phyloP scores from a whole-genome alignment of 371 early-diverging fungal species.

The Actinomortierella wolfii region DNA sequence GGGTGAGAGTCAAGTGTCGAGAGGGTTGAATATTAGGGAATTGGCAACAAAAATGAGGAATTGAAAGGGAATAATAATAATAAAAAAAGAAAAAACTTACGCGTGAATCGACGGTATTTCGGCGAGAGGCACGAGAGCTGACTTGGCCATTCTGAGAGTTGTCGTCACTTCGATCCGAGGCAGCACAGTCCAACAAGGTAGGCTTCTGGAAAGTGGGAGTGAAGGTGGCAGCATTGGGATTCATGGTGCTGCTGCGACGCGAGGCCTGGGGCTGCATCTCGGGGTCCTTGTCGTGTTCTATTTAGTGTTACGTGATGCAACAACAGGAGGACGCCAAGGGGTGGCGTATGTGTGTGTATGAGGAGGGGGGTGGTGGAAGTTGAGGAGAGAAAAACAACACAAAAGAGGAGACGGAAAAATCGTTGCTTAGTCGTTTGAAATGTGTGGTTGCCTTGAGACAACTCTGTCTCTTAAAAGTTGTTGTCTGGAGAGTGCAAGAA shows the following conservation, averaged over 20 bases:
- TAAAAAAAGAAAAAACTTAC: conserved; percentile 7
- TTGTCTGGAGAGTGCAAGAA: neutral
- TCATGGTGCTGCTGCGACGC: conserved; percentile 33
- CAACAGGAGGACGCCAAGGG: neutral
- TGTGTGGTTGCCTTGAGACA: neutral
- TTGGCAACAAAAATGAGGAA: neutral
- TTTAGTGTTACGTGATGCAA: neutral
- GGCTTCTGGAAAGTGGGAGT: conserved; percentile 32
- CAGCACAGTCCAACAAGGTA: conserved; percentile 17
- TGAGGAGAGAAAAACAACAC: neutral
- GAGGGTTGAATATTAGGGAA: too few species aligned
- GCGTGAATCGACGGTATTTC: conserved; percentile 32
- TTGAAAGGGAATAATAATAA: neutral
- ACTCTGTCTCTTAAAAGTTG: neutral
- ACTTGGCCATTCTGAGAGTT: neutral
- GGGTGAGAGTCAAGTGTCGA: too few species aligned
- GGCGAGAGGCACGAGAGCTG: conserved; percentile 29
- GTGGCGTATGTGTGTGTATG: neutral
- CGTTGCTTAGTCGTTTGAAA: neutral
- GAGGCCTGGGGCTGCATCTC: conserved; percentile 22
- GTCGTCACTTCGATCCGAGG: conserved; percentile 21
- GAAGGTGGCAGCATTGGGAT: conserved; percentile 33
- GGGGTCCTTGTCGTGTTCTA: conserved; percentile 2
- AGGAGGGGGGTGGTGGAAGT: neutral
- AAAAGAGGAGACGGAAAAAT: neutral